Evolutionary conservation across 2,329 filamentous ascomycete genomes (phyloP), one percentile per base, ranked within the genome.

Genomic region (Magnaporthales sp.): DNA sequence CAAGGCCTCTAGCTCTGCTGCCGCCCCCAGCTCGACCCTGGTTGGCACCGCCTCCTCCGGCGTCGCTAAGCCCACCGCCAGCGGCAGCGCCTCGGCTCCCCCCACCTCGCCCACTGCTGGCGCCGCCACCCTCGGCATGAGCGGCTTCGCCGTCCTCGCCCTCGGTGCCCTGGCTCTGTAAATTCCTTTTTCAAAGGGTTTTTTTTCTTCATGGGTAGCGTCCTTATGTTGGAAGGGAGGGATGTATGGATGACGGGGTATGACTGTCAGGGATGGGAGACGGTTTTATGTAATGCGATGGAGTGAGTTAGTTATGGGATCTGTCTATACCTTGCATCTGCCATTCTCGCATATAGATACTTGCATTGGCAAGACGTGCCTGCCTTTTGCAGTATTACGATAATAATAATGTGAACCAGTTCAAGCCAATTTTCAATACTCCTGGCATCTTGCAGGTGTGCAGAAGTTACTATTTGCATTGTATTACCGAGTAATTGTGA

Each of bases 81-180:
- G 15, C 26, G 19, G 54, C 32, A 46, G 66, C 66, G 54, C 62
- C 54, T 11, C 65, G 24, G 27, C 46, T 60, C 29, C 62, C 24
- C 9, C 29, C 29, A 64, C 67, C 63, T 65, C 56, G 31, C 38
- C 63, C 46, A 66, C 63, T 11, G 67, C 68, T 29, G 70, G 67
- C 26, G 70, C 68, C 29, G 69, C 69, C 38, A 65, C 38, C 66
- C 60, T 67, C 9, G 64, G 66, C 4, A 63, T 72, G 11, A 68
- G 71, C 54, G 65, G 66, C 19, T 31, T 70, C 31, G 71, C 69
- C 58, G 68, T 72, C 67, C 46, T 72, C 13, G 63, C 67, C 6
- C 64, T 72, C 5, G 72, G 69, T 27, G 68, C 68, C 54, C 64
- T 70, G 26, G 71, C 70, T 67, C 71, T 69, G 27, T 67, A 64